Conservation (phyloP, 345 rosid species). For the Acer yangbiense region DNA sequence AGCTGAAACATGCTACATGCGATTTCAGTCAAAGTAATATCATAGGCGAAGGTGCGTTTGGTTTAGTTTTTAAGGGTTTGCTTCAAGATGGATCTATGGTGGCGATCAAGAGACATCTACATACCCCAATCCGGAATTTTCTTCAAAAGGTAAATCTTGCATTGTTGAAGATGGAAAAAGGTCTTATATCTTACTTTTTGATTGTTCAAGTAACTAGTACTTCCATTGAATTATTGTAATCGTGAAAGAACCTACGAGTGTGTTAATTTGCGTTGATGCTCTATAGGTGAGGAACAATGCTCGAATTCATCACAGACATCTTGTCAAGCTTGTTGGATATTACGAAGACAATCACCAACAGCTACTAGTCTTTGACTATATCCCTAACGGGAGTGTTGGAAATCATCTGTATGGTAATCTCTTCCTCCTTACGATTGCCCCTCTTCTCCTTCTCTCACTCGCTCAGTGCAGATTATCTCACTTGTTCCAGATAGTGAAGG, state of each 20-base stretch:
- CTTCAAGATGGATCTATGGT: conserved; percentile 53
- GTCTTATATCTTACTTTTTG: neutral
- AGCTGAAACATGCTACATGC: conserved; percentile 47
- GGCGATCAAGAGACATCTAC: conserved; percentile 42
- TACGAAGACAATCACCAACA: conserved; percentile 40
- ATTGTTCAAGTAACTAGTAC: neutral
- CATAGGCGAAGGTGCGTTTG: conserved; percentile 48
- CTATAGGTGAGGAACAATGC: conserved; percentile 41
- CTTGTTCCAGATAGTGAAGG: conserved; percentile 40
- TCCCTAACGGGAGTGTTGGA: conserved; percentile 46
- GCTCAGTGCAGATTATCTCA: too few relatives aligned
- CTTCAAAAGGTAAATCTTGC: conserved; percentile 32
- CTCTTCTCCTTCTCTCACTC: neutral
- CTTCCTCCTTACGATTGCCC: neutral
- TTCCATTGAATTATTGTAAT: neutral
- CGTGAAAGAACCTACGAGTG: neutral
- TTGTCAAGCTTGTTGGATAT: conserved; percentile 44
- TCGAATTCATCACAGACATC: conserved; percentile 36
- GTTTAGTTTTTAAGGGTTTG: conserved; percentile 46
- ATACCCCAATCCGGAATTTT: conserved; percentile 26
- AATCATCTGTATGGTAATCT: conserved; percentile 41
- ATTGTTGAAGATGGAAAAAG: neutral
- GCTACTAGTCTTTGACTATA: conserved; percentile 41
- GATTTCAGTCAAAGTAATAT: conserved; percentile 44
- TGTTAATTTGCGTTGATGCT: conserved; percentile 16